These are phyloP conservation scores for Pyracantha coccinea DNA, from an alignment of 331 rosid species.

Conservation along the genomic window DNA sequence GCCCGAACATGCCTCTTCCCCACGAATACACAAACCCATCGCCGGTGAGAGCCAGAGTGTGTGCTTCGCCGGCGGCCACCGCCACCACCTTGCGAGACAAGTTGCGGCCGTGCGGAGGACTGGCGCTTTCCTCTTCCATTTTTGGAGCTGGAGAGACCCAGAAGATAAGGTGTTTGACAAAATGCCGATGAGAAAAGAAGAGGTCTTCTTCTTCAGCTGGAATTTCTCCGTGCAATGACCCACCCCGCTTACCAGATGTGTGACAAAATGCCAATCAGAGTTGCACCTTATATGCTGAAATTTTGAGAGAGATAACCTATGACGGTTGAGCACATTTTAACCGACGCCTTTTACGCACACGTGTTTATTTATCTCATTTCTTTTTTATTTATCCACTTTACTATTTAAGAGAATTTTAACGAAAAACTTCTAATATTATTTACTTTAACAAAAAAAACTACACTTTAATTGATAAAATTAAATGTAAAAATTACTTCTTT, in stretches of 20 bases:
- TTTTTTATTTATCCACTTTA: too few relatives aligned
- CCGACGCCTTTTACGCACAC: too few relatives aligned
- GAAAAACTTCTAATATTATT: too few relatives aligned
- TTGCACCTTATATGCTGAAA: neutral
- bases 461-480: too few relatives aligned
- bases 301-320: neutral
- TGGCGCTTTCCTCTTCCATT: constrained; percentile 42
- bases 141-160: neutral
- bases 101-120: constrained; percentile 4
- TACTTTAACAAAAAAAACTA: too few relatives aligned
- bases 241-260: neutral
- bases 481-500: too few relatives aligned
- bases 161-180: neutral
- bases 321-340: too few relatives aligned
- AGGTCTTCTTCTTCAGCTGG: neutral
- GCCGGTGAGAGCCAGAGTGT: constrained; percentile 65
- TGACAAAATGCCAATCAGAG: neutral
- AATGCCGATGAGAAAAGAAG: neutral
- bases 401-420: too few relatives aligned
- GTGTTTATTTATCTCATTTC: too few relatives aligned
- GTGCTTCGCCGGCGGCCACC: constrained; percentile 68
- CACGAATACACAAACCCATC: constrained; percentile 74
- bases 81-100: constrained; percentile 30
- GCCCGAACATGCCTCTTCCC: constrained; percentile 92
- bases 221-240: neutral